Conservation (phyloP, 2,329 filamentous ascomycete species). For the Cladophialophora bantiana region DNA sequence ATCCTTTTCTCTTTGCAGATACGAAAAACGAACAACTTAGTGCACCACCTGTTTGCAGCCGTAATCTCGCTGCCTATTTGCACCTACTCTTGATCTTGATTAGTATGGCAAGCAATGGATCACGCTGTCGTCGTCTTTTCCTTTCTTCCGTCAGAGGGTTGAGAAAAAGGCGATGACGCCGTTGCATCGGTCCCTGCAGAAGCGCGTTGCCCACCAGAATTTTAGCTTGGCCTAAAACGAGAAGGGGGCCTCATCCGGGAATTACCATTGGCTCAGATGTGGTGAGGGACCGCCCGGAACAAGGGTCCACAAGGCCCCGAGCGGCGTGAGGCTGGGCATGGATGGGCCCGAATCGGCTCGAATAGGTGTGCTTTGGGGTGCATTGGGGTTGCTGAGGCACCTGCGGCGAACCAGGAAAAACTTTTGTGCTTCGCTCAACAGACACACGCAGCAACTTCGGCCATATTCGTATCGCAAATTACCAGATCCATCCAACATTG, state of each 20-base stretch:
- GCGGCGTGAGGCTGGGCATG: slow-evolving; percentile 17
- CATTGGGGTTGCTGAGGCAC: background rate
- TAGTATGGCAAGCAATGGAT: slow-evolving; percentile 1
- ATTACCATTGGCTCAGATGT: slow-evolving; percentile 17
- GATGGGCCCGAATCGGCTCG: slow-evolving; percentile 1
- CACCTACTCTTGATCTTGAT: background rate
- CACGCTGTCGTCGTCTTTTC: background rate
- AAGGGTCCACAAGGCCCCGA: slow-evolving; percentile 2
- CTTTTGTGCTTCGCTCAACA: slow-evolving; percentile 28
- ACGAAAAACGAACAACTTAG: background rate
- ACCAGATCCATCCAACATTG: slow-evolving; percentile 19
- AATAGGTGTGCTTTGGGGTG: slow-evolving; percentile 7
- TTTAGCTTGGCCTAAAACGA: slow-evolving; percentile 14
- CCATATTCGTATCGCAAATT: slow-evolving; percentile 15
- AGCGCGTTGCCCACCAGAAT: slow-evolving; percentile 29
- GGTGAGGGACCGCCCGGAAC: slow-evolving; percentile 3
- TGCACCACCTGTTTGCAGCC: background rate
- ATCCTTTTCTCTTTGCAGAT: slow-evolving; percentile 8
- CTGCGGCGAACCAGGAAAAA: slow-evolving; percentile 25
- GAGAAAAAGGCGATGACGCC: slow-evolving; percentile 28
- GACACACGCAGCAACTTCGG: slow-evolving; percentile 13
- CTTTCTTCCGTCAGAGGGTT: slow-evolving; percentile 20
- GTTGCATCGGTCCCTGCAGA: slow-evolving; percentile 32
- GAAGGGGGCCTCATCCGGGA: slow-evolving; percentile 6
- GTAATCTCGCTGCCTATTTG: background rate